These are phyloP conservation scores for Irpex sp. DNA, from an alignment of 1,284 basidiomycete species.

Conservation along the genomic window DNA sequence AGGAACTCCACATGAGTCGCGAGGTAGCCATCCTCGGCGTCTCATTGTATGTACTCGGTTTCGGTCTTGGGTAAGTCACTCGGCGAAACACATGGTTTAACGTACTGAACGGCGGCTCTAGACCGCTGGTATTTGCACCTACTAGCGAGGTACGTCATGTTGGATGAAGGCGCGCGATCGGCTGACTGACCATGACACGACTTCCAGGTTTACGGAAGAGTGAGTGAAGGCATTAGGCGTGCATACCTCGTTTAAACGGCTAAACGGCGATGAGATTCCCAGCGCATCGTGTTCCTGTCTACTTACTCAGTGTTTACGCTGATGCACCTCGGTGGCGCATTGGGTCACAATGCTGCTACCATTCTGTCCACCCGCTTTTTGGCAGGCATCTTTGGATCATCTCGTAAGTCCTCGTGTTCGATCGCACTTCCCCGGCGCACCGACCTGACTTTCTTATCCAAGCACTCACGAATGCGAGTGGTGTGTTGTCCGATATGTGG, in stretches of 20 bases:
- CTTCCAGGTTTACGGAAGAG: slow-evolving; percentile 49
- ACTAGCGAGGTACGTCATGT: slow-evolving; percentile 44
- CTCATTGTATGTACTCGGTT: slow-evolving; percentile 52
- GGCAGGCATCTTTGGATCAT: slow-evolving; percentile 56
- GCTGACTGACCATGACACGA: background rate
- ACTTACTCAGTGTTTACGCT: slow-evolving; percentile 53
- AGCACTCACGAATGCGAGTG: slow-evolving; percentile 60
- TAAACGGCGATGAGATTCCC: background rate
- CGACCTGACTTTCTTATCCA: slow-evolving; percentile 10
- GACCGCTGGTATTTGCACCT: slow-evolving; percentile 58
- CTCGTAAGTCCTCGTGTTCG: slow-evolving; percentile 32
- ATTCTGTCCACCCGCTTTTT: slow-evolving; percentile 57
- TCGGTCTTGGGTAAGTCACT: slow-evolving; percentile 30
- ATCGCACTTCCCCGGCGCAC: background rate
- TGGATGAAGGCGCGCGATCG: background rate
- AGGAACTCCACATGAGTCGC: slow-evolving; percentile 44
- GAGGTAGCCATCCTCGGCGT: slow-evolving; percentile 57
- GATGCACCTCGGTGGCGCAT: slow-evolving; percentile 60
- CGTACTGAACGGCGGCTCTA: slow-evolving; percentile 17
- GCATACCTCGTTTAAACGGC: background rate
- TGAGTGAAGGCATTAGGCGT: slow-evolving; percentile 18
- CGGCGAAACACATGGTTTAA: slow-evolving; percentile 1
- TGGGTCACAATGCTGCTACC: slow-evolving; percentile 51
- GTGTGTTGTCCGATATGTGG: slow-evolving; percentile 57
- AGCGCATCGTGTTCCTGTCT: slow-evolving; percentile 51